Evolutionary conservation across 2,329 filamentous ascomycete genomes (phyloP).

Genomic region (Mollisia scopiformis): DNA sequence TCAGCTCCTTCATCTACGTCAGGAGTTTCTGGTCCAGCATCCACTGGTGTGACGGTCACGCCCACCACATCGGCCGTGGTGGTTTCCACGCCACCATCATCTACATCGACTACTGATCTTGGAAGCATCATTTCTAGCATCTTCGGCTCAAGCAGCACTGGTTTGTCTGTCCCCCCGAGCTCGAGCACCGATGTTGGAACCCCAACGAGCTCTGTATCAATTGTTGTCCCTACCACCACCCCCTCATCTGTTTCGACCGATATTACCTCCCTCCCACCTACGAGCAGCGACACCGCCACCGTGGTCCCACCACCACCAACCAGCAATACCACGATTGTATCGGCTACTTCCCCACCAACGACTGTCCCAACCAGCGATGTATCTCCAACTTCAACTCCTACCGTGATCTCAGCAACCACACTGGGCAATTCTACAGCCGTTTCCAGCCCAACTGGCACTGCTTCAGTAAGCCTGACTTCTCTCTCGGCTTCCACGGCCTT

Average conservation of each 20-base stretch:
- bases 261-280: background rate
- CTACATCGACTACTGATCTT: background rate
- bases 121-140: conserved; percentile 16
- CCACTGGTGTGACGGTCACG: background rate
- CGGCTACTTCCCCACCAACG: background rate
- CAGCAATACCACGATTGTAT: background rate
- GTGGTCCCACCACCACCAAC: background rate
- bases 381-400: background rate
- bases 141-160: background rate
- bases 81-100: background rate
- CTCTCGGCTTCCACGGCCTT: background rate
- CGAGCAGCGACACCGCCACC: background rate
- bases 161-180: background rate
- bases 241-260: too few species aligned
- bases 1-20: background rate
- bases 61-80: background rate
- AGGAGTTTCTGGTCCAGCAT: background rate
- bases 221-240: background rate
- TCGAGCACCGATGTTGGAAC: background rate
- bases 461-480: background rate
- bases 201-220: background rate
- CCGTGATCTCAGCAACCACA: background rate
- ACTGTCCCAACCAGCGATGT: background rate
- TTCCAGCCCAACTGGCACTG: background rate
- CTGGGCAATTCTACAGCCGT: background rate